These are phyloP conservation scores for Cyberlindnera veronae DNA, from an alignment of 805 yeast genomes.

Conservation along the genomic window DNA sequence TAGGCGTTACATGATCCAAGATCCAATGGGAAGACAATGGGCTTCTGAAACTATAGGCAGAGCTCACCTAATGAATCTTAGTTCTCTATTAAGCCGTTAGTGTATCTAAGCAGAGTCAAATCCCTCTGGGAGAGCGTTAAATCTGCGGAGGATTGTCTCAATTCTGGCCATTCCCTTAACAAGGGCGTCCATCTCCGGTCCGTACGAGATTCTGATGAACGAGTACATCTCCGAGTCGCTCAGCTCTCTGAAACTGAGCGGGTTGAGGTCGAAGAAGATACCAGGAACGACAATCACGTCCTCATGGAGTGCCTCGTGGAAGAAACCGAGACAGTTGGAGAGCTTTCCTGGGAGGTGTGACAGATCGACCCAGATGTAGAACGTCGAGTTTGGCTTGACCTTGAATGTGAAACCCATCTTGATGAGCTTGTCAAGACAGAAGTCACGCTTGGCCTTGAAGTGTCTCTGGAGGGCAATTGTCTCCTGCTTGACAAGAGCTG, in stretches of 20 bases:
- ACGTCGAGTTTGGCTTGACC: constrained; percentile 53
- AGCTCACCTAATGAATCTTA: too few relatives aligned
- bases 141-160: constrained; percentile 43
- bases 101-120: too few relatives aligned
- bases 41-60: too few relatives aligned
- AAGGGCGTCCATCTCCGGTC: constrained; percentile 50
- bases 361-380: constrained; percentile 57
- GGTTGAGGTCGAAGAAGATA: constrained; percentile 57
- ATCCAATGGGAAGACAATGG: too few relatives aligned
- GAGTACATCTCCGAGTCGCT: constrained; percentile 59
- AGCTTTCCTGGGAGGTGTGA: constrained; percentile 53
- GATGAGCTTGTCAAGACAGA: constrained; percentile 43
- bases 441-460: constrained; percentile 55
- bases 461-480: constrained; percentile 57
- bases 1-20: too few relatives aligned
- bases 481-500: constrained; percentile 45
- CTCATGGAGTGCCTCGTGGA: constrained; percentile 60
- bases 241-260: constrained; percentile 42
- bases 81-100: too few relatives aligned
- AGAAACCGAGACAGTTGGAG: constrained; percentile 55
- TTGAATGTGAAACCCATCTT: constrained; percentile 53
- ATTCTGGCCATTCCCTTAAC: constrained; percentile 60
- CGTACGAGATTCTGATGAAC: constrained; percentile 55
- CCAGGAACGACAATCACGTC: constrained; percentile 61
- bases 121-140: constrained; percentile 39